Evolutionary conservation across 2,329 filamentous ascomycete genomes (phyloP).

Genomic region (Diaporthe amygdali): DNA sequence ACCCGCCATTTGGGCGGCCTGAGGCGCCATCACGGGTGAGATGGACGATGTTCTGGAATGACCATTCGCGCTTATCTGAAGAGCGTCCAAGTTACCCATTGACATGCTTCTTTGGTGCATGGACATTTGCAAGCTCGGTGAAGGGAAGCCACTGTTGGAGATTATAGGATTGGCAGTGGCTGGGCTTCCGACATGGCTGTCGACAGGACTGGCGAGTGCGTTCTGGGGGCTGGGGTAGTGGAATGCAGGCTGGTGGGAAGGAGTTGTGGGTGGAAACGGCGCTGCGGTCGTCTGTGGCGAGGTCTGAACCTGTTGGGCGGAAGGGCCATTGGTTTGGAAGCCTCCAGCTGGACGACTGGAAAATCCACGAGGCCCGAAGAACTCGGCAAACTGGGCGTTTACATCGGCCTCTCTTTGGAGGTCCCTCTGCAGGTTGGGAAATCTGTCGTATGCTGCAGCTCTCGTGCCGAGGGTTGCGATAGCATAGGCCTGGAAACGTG

Average conservation of each 20-base stretch:
- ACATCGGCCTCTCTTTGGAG: conserved; percentile 3
- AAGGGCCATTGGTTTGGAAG: background rate
- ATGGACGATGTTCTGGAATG: background rate
- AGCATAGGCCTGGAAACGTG: conserved; percentile 16
- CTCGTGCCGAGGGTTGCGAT: conserved; percentile 19
- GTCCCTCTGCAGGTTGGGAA: background rate
- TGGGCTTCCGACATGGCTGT: background rate
- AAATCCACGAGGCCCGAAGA: conserved; percentile 12
- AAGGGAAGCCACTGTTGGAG: conserved; percentile 17
- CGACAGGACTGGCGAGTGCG: background rate
- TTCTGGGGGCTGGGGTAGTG: conserved; percentile 6
- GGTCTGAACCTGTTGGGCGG: background rate
- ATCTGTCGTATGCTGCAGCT: background rate
- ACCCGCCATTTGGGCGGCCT: background rate
- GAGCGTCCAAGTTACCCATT: background rate
- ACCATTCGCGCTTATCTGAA: background rate
- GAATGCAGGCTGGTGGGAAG: conserved; percentile 2
- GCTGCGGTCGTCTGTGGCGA: background rate
- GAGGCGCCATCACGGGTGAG: background rate
- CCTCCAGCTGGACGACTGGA: background rate
- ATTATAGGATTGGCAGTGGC: conserved; percentile 8
- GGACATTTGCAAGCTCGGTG: background rate
- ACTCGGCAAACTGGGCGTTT: conserved; percentile 13
- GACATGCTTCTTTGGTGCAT: conserved; percentile 15
- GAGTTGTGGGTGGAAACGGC: background rate